These are phyloP conservation scores for Tetrapyrgos nigripes DNA, from an alignment of 1,284 basidiomycete genomes.

Conservation along the genomic window DNA sequence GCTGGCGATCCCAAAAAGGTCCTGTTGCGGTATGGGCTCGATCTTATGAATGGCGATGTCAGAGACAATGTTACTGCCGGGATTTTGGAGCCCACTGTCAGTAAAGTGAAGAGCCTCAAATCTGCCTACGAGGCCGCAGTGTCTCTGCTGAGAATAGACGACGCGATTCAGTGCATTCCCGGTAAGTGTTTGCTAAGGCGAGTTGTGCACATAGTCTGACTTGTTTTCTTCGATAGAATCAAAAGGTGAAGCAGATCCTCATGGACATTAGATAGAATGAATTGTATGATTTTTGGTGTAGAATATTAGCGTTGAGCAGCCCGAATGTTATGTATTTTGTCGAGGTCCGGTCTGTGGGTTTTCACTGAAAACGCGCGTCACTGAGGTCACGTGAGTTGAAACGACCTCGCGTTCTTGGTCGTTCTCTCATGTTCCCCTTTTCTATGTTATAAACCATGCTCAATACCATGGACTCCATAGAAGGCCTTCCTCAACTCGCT, in stretches of 20 bases:
- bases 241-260: constrained; percentile 72
- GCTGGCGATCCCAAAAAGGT: constrained; percentile 93
- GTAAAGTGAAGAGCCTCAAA: constrained; percentile 97
- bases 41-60: constrained; percentile 93
- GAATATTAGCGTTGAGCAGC: background rate
- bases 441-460: constrained; percentile 10
- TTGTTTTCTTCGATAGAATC: constrained; percentile 56
- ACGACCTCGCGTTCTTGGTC: too few relatives aligned
- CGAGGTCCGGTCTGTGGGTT: too few relatives aligned
- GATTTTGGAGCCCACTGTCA: constrained; percentile 95
- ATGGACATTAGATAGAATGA: constrained; percentile 48
- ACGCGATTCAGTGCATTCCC: constrained; percentile 87
- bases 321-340: too few relatives aligned
- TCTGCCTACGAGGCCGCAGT: constrained; percentile 97
- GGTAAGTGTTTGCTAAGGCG: constrained; percentile 51
- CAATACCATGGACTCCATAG: constrained; percentile 11
- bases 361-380: background rate
- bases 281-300: background rate
- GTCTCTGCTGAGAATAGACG: constrained; percentile 94
- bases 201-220: constrained; percentile 20
- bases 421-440: background rate
- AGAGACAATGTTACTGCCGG: constrained; percentile 95
- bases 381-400: too few relatives aligned
- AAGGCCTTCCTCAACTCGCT: constrained; percentile 48
- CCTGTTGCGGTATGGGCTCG: constrained; percentile 94